These are phyloP conservation scores for Kokia cookei DNA, from an alignment of 441 rosid species.

Conservation along the genomic window DNA sequence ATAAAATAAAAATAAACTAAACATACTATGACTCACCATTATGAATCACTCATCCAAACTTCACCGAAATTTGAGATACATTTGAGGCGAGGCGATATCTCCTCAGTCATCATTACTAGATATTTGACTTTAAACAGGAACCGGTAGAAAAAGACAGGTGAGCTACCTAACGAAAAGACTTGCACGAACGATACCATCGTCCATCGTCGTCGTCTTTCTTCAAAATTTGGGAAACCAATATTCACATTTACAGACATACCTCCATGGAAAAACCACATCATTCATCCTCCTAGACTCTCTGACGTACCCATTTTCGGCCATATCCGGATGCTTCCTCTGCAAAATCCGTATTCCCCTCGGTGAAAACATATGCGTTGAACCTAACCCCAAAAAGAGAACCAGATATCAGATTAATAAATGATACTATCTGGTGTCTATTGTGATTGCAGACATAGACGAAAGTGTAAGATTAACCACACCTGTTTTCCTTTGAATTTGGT, in stretches of 20 bases:
- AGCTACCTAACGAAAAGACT: neutral
- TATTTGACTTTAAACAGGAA: no score
- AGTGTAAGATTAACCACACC: neutral
- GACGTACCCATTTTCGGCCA: conserved; percentile 35
- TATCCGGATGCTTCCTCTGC: neutral
- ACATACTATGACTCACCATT: no score
- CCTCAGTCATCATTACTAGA: no score
- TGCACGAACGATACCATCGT: no score
- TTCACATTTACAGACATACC: neutral
- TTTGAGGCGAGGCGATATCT: no score
- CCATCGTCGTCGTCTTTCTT: no score
- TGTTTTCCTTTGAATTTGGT: neutral
- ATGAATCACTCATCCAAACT: no score
- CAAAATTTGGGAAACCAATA: neutral
- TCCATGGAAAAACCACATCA: neutral
- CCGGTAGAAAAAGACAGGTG: neutral
- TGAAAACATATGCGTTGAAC: conserved; percentile 5
- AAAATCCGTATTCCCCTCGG: neutral
- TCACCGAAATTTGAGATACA: no score
- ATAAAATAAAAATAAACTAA: no score
- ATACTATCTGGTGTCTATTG: neutral
- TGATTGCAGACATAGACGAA: neutral
- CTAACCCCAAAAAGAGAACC: neutral
- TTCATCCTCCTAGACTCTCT: neutral
- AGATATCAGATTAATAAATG: neutral